Evolutionary conservation across 2,329 filamentous ascomycete species (phyloP), one percentile per base, ranked within the genome.

Genomic region (Phyllosticta ampelicida): DNA sequence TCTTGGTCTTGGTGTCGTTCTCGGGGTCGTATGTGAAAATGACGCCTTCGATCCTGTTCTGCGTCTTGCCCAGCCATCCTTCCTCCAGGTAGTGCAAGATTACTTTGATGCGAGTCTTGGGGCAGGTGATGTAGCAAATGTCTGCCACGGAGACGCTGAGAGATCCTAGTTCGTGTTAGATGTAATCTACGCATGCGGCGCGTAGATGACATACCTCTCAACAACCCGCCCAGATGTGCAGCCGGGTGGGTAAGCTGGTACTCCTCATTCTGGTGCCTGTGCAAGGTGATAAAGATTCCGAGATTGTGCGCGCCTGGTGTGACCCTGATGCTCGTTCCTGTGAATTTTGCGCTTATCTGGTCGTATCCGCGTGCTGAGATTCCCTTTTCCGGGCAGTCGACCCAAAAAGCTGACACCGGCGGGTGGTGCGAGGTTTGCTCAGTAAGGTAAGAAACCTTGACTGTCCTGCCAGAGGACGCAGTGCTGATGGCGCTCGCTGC

Each of bases 381-480:
- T 26, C 92, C 94, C 69, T 90, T 91, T 64, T 95, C 88, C 0
- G 91, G 90, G 69, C 94, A 99, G 68, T 90, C 86, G 63, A 96
- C 86, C 71, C 89, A 92, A 73, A 95, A 99, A 13, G 94, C 94
- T 65, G 92, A 97, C 63, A 99, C 92, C 9, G 94, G 94, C 30
- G 94, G 94, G 73, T 99, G 94, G 68, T 99, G 94, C 8, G 90
- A 96, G 9, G 94, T 99, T 75, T 99, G 94, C 74, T 99, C 94
- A 23, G 94, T 97, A 61, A 99, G 80, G 71, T 95, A 99, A 9
- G 90, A 96, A 65, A 99, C 83, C 65, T 86, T 88, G 65, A 96
- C 81, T 26, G 78, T 80, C 64, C 75, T 73, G 61, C 72, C 56
- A 65, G 68, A 64, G 60, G 66, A 60, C 68, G 69, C 62, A 62